Evolutionary conservation across 108 stramenopile species (phyloP).

Genomic region (Stephanodiscus triporus): DNA sequence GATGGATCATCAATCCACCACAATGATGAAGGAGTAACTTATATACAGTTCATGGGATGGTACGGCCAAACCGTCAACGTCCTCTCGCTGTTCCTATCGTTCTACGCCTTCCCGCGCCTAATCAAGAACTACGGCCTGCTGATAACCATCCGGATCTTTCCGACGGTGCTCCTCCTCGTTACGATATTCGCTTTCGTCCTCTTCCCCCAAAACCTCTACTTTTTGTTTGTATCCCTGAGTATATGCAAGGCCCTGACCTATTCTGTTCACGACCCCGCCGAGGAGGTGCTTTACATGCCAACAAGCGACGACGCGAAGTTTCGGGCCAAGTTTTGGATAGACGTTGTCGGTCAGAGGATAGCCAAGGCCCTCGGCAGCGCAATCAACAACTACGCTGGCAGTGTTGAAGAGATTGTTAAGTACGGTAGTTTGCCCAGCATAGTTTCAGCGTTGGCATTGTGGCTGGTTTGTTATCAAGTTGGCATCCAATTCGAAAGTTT

Average conservation of each 20-base stretch:
- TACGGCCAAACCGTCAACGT: conserved; percentile 91
- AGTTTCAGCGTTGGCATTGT: conserved; percentile 65
- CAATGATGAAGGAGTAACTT: conserved; percentile 50
- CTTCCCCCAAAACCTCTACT: conserved; percentile 72
- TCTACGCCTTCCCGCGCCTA: conserved; percentile 79
- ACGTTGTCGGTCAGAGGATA: conserved; percentile 85
- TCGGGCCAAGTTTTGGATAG: conserved; percentile 89
- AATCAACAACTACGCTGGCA: conserved; percentile 78
- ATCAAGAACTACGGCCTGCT: conserved; percentile 78
- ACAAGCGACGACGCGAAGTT: conserved; percentile 89
- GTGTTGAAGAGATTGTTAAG: conserved; percentile 69
- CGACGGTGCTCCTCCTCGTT: conserved; percentile 73
- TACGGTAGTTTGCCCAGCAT: conserved; percentile 77
- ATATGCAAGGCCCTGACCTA: conserved; percentile 94
- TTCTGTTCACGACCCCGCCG: conserved; percentile 91
- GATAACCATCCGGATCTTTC: conserved; percentile 82
- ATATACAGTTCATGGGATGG: conserved; percentile 89
- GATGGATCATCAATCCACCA: not conserved
- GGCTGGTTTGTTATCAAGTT: conserved; percentile 72
- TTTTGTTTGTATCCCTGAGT: conserved; percentile 82
- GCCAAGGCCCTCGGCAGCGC: conserved; percentile 83
- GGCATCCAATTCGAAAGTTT: conserved; percentile 76
- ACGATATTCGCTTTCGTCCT: conserved; percentile 77
- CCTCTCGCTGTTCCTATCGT: conserved; percentile 78
- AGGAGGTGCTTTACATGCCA: conserved; percentile 91